A percentile compares a stretch with the other conserved stretches of the same genome.
phyloP scores from a whole-genome alignment of 352 stramenopile species.

The Phytophthora crassamura region DNA sequence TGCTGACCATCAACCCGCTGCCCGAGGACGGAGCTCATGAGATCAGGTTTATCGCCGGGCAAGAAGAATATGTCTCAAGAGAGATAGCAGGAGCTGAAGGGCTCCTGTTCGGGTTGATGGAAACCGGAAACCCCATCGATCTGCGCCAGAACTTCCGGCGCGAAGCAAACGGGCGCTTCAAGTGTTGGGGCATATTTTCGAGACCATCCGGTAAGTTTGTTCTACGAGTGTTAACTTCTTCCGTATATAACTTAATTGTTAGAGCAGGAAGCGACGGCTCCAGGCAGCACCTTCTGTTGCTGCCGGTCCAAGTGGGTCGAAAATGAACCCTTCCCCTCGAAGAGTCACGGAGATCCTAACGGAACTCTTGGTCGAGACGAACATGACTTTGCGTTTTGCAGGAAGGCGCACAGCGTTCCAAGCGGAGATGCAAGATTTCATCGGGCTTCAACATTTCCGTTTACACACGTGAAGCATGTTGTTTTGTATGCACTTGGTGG shows the following conservation, averaged over 20 bases:
- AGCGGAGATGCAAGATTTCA: too few species aligned
- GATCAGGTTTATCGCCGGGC: slow-evolving; percentile 1
- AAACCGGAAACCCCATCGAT: slow-evolving; percentile 1
- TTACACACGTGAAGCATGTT: too few species aligned
- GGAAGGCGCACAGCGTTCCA: too few species aligned
- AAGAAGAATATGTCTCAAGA: background rate
- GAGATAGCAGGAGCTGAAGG: background rate
- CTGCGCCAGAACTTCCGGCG: slow-evolving; percentile 8
- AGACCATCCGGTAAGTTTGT: too few species aligned
- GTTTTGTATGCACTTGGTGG: too few species aligned
- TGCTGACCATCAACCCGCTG: background rate
- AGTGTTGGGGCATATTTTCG: too few species aligned
- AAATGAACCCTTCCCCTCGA: background rate
- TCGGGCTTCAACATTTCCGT: too few species aligned
- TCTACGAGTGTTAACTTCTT: background rate
- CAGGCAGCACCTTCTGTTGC: background rate
- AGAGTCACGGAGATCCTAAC: too few species aligned
- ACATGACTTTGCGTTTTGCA: too few species aligned
- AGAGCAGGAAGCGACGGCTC: background rate
- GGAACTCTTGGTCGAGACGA: too few species aligned
- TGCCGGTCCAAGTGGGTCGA: background rate
- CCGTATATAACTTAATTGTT: background rate
- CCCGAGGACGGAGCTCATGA: background rate
- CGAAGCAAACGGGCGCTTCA: too few species aligned
- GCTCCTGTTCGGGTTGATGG: background rate